phyloP scores from a whole-genome alignment of 176 grass and related monocot genomes.

The Bromus sterilis region DNA sequence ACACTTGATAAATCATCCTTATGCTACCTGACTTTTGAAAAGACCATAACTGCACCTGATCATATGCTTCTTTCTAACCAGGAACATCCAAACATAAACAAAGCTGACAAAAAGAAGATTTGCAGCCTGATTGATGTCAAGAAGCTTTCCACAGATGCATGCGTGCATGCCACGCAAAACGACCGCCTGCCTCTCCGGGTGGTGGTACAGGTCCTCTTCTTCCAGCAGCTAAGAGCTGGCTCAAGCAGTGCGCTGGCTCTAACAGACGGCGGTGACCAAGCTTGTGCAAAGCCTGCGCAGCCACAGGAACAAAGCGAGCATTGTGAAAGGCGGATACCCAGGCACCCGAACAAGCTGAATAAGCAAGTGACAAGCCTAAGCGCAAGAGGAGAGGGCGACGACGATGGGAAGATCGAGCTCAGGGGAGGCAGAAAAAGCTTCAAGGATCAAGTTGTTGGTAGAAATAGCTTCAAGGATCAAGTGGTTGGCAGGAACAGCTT shows the following conservation, averaged over 20 bases:
- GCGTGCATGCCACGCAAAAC: constrained; percentile 80
- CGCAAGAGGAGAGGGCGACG: constrained; percentile 26
- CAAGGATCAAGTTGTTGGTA: neutral
- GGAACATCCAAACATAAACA: constrained; percentile 68
- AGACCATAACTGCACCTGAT: neutral
- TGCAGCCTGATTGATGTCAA: constrained; percentile 80
- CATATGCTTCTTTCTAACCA: constrained; percentile 33
- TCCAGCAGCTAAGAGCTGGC: constrained; percentile 63
- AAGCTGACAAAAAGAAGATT: constrained; percentile 79
- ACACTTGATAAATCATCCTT: neutral
- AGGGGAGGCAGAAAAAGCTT: constrained; percentile 30
- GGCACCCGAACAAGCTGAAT: constrained; percentile 38
- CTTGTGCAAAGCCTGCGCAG: constrained; percentile 4
- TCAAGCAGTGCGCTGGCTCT: constrained; percentile 18
- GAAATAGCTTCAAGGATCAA: constrained; percentile 54
- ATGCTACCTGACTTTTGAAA: neutral
- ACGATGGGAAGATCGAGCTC: constrained; percentile 26
- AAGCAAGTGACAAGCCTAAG: constrained; percentile 45
- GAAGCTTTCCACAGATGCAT: constrained; percentile 78
- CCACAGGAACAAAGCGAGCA: constrained; percentile 25
- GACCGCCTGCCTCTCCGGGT: constrained; percentile 81
- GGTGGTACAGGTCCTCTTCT: constrained; percentile 96
- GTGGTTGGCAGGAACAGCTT: constrained; percentile 38
- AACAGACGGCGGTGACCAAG: neutral
- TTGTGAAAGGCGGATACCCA: constrained; percentile 34